Evolutionary conservation across 2,329 filamentous ascomycete genomes (phyloP), one percentile per base, ranked within the genome.

Genomic region (Phyllosticta ampelicida): DNA sequence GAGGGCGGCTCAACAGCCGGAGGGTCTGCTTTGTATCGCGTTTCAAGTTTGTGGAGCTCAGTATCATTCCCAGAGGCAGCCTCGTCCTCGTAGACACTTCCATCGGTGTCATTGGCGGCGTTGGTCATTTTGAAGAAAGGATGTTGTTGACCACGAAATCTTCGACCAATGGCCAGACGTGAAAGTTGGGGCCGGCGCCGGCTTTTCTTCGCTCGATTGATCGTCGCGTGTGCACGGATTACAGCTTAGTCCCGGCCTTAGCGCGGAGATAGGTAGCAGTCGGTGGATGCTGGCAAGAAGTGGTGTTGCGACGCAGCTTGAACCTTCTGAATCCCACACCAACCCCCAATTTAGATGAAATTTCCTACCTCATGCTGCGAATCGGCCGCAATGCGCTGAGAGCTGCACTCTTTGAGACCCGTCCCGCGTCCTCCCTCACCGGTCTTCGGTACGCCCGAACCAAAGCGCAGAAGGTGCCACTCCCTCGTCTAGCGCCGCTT

Each of bases 311-410:
- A n/a, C 11, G 36, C 36, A 36, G 36, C 16, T 18, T n/a, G 36
- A 44, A n/a, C 36, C 36, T 10, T 36, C 13, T 2, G 8, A 26
- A n/a, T 44, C 36, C 36, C 11, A 5, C 36, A 16, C 6, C n/a
- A 6, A 18, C 16, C 11, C 4, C 2, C 36, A 44, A n/a, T 44
- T n/a, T 16, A 16, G n/a, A 44, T n/a, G 16, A 44, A 13, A 44
- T 44, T 26, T 44, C 1, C 36, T 16, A 16, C 44, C 48, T 50
- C 64, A 73, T 73, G 70, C 70, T 68, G 30, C 65, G 65, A 60
- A 54, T 65, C 48, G 49, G 60, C 28, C 62, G 60, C 58, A 63
- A 69, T 72, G 71, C 63, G 63, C 62, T 70, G 65, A 68, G 55
- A 59, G 20, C 19, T 55, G 58, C 23, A 63, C 59, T 55, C 63